These are phyloP conservation scores for Fusarium nurragi DNA, from an alignment of 2,329 filamentous ascomycete species.

Conservation along the genomic window DNA sequence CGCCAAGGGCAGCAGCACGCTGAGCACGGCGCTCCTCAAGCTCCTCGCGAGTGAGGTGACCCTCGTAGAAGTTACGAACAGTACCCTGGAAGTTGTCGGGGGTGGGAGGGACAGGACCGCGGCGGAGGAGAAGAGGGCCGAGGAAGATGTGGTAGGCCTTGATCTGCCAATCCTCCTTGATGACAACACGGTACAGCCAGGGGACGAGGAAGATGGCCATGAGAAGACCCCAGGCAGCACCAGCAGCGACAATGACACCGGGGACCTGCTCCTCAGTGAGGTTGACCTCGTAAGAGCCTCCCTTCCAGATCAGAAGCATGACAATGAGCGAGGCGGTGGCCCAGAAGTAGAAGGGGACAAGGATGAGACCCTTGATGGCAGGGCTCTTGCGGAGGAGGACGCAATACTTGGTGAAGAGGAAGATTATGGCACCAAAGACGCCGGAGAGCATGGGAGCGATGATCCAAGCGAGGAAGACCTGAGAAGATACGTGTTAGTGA, in stretches of 20 bases:
- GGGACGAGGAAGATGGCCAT: constrained; percentile 65
- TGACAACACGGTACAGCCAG: constrained; percentile 66
- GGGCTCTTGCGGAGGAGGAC: constrained; percentile 65
- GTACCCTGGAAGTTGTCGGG: constrained; percentile 55
- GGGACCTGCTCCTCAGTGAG: constrained; percentile 60
- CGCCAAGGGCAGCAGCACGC: constrained; percentile 26
- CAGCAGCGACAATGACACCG: constrained; percentile 64
- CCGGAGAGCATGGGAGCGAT: constrained; percentile 67
- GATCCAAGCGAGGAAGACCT: constrained; percentile 69
- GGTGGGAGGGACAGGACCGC: constrained; percentile 49
- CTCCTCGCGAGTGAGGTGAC: constrained; percentile 64
- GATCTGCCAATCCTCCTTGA: constrained; percentile 70
- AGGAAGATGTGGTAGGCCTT: constrained; percentile 62
- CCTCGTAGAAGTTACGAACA: constrained; percentile 65
- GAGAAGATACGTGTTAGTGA: constrained; percentile 49
- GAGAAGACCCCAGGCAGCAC: constrained; percentile 60
- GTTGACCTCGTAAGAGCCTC: constrained; percentile 56
- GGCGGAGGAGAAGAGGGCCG: constrained; percentile 63
- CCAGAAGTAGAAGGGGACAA: constrained; percentile 66
- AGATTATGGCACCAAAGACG: constrained; percentile 63
- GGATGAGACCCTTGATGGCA: constrained; percentile 60
- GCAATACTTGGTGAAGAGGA: constrained; percentile 65
- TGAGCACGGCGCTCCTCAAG: constrained; percentile 55
- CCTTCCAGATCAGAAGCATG: constrained; percentile 70
- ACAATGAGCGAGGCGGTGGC: constrained; percentile 63